Evolutionary conservation across 106 monocot genomes (phyloP).

Genomic region (Agapanthus africanus): DNA sequence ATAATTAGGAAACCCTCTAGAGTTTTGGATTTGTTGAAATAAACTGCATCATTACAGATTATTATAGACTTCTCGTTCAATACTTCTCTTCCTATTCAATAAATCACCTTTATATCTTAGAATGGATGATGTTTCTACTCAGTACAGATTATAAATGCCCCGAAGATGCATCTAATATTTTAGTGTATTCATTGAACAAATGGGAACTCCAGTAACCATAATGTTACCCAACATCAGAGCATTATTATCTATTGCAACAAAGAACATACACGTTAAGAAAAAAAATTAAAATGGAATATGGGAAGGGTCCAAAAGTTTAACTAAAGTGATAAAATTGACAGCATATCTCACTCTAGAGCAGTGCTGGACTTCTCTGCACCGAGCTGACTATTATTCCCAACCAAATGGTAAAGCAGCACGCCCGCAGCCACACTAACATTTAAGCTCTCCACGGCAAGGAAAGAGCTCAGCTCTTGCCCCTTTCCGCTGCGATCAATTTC

Average conservation of each 20-base stretch:
- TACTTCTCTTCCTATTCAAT: not conserved
- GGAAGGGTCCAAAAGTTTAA: not conserved
- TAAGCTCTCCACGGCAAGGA: slow-evolving; percentile 93
- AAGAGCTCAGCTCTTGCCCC: slow-evolving; percentile 41
- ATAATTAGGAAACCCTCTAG: not conserved
- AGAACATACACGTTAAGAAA: not conserved
- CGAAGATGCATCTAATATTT: not conserved
- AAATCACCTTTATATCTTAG: not conserved
- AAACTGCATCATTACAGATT: not conserved
- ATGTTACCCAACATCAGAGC: not conserved
- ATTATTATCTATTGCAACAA: not conserved
- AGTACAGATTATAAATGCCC: not conserved
- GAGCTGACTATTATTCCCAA: slow-evolving; percentile 19
- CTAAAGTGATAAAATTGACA: not conserved
- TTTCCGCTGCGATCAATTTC: slow-evolving; percentile 14
- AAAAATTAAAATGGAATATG: not conserved
- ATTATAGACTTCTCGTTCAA: not conserved
- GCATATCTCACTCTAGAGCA: not conserved
- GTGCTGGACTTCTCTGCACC: not conserved
- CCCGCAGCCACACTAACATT: slow-evolving; percentile 97
- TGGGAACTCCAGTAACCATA: not conserved
- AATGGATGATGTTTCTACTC: not conserved
- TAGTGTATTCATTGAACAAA: not conserved
- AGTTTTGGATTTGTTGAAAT: not conserved
- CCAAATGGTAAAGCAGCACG: slow-evolving; percentile 85